Evolutionary conservation across 192 early-diverging fungal species (phyloP), one percentile per base, ranked within the genome.

Genomic region (Umbelopsis vinacea): DNA sequence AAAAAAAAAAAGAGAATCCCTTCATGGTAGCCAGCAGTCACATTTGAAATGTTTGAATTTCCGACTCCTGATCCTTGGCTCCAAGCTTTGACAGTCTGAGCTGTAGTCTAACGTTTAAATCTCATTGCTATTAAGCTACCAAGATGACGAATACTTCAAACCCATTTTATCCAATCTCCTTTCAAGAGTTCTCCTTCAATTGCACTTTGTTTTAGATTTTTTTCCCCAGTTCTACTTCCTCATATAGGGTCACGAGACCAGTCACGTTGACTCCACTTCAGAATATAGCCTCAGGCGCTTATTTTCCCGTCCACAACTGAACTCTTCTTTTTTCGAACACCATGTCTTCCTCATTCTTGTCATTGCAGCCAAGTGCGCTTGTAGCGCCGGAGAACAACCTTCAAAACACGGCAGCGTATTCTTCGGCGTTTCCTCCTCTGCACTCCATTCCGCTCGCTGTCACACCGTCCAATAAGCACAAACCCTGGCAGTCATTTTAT

Each of bases 341-440:
- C 26, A 63, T 63, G 57, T 63, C 57, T 14, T 63, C 57, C 19
- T 63, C 57, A 63, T 63, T 63, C 57, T 37, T 63, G 57, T 63
- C 57, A 63, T 63, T 63, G 33, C 57, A 29, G 57, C 57, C 57
- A 63, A 63, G 57, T 63, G 33, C 57, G 33, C 26, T 63, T 38
- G 57, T 11, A 29, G 57, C 57, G 57, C 57, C 57, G 57, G 57
- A 63, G 57, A 63, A 63, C 57, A 63, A 29, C 35, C 33, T 35
- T 35, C 57, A 29, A 63, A 63, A 26, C 26, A 26, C 57, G 26
- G 19, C 73, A n/a, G 38, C 66, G 35, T 74, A 74, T 47, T 52
- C 53, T 70, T 70, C 68, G 24, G 74, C 69, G 48, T 75, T 75
- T 75, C 74, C 74, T 37, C 53, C 74, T 17, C 47, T 75, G 26